Evolutionary conservation across 495 filamentous ascomycete species (phyloP).

Genomic region (Neurospora sublineolata): DNA sequence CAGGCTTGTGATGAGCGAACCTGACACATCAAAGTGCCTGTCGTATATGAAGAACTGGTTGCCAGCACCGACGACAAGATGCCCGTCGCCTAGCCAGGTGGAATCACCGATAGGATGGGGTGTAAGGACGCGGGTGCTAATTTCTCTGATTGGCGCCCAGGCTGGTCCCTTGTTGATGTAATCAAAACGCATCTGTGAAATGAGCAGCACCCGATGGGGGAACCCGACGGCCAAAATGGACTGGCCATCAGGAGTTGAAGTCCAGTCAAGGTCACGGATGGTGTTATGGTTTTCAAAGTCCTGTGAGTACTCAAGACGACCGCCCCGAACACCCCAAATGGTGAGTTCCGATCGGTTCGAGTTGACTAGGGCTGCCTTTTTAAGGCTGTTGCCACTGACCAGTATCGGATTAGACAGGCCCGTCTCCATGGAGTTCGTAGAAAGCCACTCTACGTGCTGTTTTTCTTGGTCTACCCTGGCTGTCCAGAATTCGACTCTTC

Average conservation of each 20-base stretch:
- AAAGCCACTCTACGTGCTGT: conserved; percentile 63
- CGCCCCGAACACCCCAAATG: conserved; percentile 82
- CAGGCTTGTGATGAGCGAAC: conserved; percentile 52
- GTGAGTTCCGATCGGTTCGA: conserved; percentile 61
- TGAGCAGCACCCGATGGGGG: conserved; percentile 66
- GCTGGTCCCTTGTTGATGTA: conserved; percentile 83
- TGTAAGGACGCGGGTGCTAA: conserved; percentile 69
- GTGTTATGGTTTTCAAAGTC: conserved; percentile 59
- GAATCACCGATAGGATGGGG: conserved; percentile 90
- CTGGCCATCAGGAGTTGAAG: conserved; percentile 81
- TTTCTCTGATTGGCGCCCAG: conserved; percentile 76
- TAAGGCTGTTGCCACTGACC: conserved; percentile 74
- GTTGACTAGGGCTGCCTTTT: conserved; percentile 79
- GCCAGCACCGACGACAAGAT: conserved; percentile 77
- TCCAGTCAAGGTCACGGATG: conserved; percentile 88
- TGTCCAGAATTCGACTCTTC: conserved; percentile 75
- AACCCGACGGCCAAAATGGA: conserved; percentile 89
- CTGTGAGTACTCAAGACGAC: conserved; percentile 70
- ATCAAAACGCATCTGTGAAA: conserved; percentile 90
- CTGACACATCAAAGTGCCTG: conserved; percentile 53
- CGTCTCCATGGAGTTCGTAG: conserved; percentile 74
- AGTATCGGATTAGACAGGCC: conserved; percentile 61
- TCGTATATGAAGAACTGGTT: conserved; percentile 89
- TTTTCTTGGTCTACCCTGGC: conserved; percentile 54
- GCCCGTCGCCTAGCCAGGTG: conserved; percentile 74